A percentile compares a stretch with the other conserved stretches of the same genome.
Evolutionary conservation across 257 asterid species (phyloP).

Genomic region (Verbena officinalis): DNA sequence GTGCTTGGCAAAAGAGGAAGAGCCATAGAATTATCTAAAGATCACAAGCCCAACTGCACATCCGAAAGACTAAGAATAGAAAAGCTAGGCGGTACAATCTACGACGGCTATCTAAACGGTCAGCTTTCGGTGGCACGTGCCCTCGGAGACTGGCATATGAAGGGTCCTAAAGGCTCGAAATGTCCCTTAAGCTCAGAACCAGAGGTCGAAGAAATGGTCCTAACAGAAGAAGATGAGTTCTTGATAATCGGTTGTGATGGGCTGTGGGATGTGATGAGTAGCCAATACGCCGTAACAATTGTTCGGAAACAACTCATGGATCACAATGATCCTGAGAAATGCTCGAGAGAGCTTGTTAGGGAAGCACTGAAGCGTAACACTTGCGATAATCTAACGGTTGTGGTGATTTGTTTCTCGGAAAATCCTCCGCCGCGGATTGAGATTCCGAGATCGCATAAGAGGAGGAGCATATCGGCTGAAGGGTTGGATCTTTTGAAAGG

Average conservation of each 20-base stretch:
- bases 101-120: slow-evolving; percentile 88
- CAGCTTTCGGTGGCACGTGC: slow-evolving; percentile 91
- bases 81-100: slow-evolving; percentile 73
- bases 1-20: slow-evolving; percentile 84
- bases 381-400: slow-evolving; percentile 51
- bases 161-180: slow-evolving; percentile 74
- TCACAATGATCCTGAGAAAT: slow-evolving; percentile 76
- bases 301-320: slow-evolving; percentile 80
- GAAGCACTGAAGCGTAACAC: slow-evolving; percentile 56
- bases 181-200: slow-evolving; percentile 78
- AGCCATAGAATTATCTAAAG: slow-evolving; percentile 78
- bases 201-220: slow-evolving; percentile 63
- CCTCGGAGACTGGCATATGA: slow-evolving; percentile 91
- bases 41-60: slow-evolving; percentile 79
- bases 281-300: slow-evolving; percentile 82
- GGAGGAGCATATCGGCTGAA: slow-evolving; percentile 62
- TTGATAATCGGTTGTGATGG: slow-evolving; percentile 89
- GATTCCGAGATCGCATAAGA: slow-evolving; percentile 42
- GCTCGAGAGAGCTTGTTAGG: slow-evolving; percentile 62
- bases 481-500: slow-evolving; percentile 59
- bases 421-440: slow-evolving; percentile 52
- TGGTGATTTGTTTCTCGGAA: slow-evolving; percentile 50
- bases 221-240: slow-evolving; percentile 84
- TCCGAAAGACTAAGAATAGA: slow-evolving; percentile 75
- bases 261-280: slow-evolving; percentile 93